phyloP scores from a whole-genome alignment of 441 rosid genomes.

The Adansonia gregorii region DNA sequence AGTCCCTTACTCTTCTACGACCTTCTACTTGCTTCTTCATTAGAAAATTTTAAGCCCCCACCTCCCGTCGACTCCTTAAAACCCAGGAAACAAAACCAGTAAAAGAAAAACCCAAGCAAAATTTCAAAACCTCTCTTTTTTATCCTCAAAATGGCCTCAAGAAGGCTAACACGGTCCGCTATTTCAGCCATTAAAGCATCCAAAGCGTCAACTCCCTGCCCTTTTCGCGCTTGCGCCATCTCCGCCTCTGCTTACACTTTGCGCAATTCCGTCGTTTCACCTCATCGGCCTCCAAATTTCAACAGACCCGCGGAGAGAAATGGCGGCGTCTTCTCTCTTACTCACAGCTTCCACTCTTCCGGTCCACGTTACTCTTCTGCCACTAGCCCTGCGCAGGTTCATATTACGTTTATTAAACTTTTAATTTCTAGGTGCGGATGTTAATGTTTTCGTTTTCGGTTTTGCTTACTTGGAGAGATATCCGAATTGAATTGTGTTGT shows the following conservation, averaged over 20 bases:
- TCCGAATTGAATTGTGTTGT: neutral
- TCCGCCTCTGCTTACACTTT: conserved; percentile 23
- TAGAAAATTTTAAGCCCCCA: conserved; percentile 8
- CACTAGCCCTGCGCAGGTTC: conserved; percentile 52
- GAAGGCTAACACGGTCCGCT: conserved; percentile 43
- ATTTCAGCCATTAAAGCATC: conserved; percentile 35
- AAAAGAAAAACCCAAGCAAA: neutral
- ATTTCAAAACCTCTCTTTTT: neutral
- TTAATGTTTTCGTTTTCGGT: neutral
- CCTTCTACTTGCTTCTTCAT: conserved; percentile 36
- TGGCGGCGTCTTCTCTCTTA: conserved; percentile 16
- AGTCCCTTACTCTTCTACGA: conserved; percentile 33
- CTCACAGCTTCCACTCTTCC: conserved; percentile 49
- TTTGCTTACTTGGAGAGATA: neutral
- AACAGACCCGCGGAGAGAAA: conserved; percentile 4
- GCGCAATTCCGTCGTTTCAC: conserved; percentile 10
- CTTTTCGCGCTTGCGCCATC: conserved; percentile 37
- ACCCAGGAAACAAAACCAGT: neutral
- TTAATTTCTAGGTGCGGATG: neutral
- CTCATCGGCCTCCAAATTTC: conserved; percentile 23
- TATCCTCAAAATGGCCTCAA: conserved; percentile 39
- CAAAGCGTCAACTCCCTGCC: conserved; percentile 6
- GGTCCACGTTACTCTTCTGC: conserved; percentile 50
- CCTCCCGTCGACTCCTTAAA: neutral
- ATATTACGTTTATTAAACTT: neutral